phyloP scores from a whole-genome alignment of 2,329 filamentous ascomycete species.

The Ophiocordyceps polyrhachis-furcata region DNA sequence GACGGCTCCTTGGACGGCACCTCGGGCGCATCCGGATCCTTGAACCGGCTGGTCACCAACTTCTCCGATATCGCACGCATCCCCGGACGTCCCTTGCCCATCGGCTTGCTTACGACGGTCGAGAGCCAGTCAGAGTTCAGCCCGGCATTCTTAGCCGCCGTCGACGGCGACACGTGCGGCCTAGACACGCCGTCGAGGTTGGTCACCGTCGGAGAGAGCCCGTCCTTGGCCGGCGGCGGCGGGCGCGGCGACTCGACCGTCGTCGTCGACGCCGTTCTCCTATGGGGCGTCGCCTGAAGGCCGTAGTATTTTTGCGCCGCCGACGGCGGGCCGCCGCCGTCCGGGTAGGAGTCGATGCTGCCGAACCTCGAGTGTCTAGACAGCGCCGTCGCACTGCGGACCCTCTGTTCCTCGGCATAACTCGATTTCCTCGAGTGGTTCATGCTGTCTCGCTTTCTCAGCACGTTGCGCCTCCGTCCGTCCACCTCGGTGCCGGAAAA shows the following conservation, averaged over 20 bases:
- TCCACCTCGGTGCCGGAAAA: slow-evolving; percentile 83
- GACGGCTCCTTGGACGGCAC: slow-evolving; percentile 32
- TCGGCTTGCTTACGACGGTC: slow-evolving; percentile 28
- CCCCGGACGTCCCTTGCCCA: slow-evolving; percentile 38
- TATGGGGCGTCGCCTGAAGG: slow-evolving; percentile 25
- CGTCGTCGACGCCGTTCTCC: slow-evolving; percentile 41
- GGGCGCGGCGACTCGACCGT: slow-evolving; percentile 36
- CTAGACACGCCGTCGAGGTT: slow-evolving; percentile 33
- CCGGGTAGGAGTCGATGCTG: slow-evolving; percentile 57
- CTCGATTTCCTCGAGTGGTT: slow-evolving; percentile 54
- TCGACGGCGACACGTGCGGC: slow-evolving; percentile 23
- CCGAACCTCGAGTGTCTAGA: slow-evolving; percentile 61
- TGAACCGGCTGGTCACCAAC: slow-evolving; percentile 36
- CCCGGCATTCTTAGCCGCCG: slow-evolving; percentile 20
- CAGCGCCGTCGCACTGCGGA: slow-evolving; percentile 44
- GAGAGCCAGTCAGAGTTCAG: slow-evolving; percentile 38
- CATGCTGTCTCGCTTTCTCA: slow-evolving; percentile 57
- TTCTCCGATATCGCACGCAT: slow-evolving; percentile 72
- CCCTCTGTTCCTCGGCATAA: slow-evolving; percentile 54
- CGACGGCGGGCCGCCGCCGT: slow-evolving; percentile 37
- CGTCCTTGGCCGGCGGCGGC: slow-evolving; percentile 32
- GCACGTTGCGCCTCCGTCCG: slow-evolving; percentile 52
- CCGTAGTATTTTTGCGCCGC: slow-evolving; percentile 55
- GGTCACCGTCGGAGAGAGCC: slow-evolving; percentile 36
- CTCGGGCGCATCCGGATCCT: slow-evolving; percentile 29